Conservation (phyloP, 140 eudicot species). For the Ambrosia hybrid region DNA sequence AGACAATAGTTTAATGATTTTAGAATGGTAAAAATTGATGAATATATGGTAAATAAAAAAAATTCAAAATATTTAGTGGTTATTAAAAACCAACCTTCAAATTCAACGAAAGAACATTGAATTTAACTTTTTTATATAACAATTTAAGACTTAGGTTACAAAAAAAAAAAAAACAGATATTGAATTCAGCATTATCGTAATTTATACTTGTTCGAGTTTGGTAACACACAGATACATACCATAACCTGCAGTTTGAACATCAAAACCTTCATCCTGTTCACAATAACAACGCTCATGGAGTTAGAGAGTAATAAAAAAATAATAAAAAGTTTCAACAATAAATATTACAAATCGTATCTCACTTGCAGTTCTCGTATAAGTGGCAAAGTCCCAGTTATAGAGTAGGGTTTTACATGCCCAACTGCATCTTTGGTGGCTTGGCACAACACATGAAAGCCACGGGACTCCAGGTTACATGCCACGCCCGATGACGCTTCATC, state of each 20-base stretch:
- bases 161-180: too few species aligned
- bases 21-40: too few species aligned
- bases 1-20: not conserved
- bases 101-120: too few species aligned
- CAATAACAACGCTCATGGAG: conserved; percentile 7
- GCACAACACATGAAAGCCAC: conserved; percentile 76
- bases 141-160: too few species aligned
- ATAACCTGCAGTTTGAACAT: conserved; percentile 92
- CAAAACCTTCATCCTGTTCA: conserved; percentile 85
- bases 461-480: conserved; percentile 83
- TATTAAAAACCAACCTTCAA: too few species aligned
- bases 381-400: conserved; percentile 87
- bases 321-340: not conserved
- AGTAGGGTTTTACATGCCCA: conserved; percentile 88
- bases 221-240: conserved; percentile 41
- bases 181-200: too few species aligned
- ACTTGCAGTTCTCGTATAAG: conserved; percentile 84
- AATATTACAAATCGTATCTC: not conserved
- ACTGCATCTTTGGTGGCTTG: conserved; percentile 82
- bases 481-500: conserved; percentile 74
- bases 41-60: too few species aligned
- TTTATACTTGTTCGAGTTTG: too few species aligned
- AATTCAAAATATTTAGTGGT: too few species aligned
- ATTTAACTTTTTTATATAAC: too few species aligned
- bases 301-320: not conserved